Base-by-base conservation (phyloP, 805 yeast genomes). In the Metschnikowia similis region DNA sequence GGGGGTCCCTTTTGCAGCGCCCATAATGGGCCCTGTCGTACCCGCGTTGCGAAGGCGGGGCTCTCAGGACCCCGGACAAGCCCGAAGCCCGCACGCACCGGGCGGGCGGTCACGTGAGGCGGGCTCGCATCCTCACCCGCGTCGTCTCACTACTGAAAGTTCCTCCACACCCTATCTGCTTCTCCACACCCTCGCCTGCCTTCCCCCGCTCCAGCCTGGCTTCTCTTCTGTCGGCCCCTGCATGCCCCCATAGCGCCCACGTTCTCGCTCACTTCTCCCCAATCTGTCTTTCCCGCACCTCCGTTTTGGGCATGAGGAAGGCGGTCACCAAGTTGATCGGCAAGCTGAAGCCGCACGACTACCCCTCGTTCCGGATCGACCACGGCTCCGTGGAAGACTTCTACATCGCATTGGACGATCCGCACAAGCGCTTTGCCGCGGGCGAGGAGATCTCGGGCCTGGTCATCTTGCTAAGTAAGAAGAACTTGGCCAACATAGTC, bases 401-500 rank as follows among this genome's bases (percentile, higher is more conserved):
- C 66, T 86, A 82, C 65, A 82, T 89, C 43, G 74, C 74, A 41
- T 71, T 89, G 41, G 85, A 84, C 53, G 83, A 84, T 48, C 91
- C 96, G 1, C 96, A 88, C 64, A 79, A 80, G 56, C 70, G 79
- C 4, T 89, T 85, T 81, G 69, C 74, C n/a, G 96, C 97, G 0
- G 94, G 92, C 13, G 96, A 89, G 47, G 77, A 76, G 55, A 77
- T 88, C 3, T 66, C 75, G 1, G 95, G 95, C 13, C 83, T 80
- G 56, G 77, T 82, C 10, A 75, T 82, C 1, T 66, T 86, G 11
- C 75, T 79, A 4, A 63, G 84, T 47, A 79, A 79, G 60, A 79
- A 77, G 56, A 83, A 83, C 60, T 59, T 81, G 9, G 73, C 77
- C 29, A 79, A 83, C 54, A 72, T 83, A 16, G 69, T 74, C 42